phyloP scores from a whole-genome alignment of 768 basidiomycete species.

The Suillus plorans region DNA sequence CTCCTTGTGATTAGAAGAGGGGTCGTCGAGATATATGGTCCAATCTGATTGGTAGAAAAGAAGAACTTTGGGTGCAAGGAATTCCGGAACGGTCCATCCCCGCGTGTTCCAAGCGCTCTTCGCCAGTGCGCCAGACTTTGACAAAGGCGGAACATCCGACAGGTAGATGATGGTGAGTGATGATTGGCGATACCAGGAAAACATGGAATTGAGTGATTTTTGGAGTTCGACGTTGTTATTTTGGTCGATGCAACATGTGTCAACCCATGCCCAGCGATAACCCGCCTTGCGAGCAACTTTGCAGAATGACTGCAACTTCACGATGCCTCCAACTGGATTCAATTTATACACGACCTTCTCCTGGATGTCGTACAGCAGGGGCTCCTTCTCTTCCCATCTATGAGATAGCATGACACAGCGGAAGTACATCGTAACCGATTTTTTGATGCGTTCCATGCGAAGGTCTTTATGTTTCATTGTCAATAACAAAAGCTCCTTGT shows the following conservation, averaged over 20 bases:
- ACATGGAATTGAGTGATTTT: conserved; percentile 12
- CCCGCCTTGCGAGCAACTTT: conserved; percentile 15
- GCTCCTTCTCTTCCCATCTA: conserved; percentile 4
- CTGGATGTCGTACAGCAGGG: conserved; percentile 4
- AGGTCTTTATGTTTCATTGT: neutral
- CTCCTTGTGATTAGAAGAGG: neutral
- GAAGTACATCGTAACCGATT: neutral
- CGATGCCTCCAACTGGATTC: neutral
- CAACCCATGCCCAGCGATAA: conserved; percentile 10
- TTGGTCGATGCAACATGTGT: conserved; percentile 12
- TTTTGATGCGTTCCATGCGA: neutral
- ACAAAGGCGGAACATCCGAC: neutral
- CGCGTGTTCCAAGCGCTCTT: neutral
- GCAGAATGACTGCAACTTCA: conserved; percentile 5
- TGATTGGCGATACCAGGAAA: conserved; percentile 5
- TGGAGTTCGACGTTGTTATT: conserved; percentile 7
- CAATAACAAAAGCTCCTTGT: neutral
- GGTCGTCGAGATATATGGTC: neutral
- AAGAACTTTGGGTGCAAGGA: neutral
- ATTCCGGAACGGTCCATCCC: neutral
- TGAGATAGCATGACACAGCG: conserved; percentile 4
- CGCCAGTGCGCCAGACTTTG: neutral
- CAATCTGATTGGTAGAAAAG: neutral
- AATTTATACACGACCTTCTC: neutral
- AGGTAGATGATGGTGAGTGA: neutral